Percentiles rank a stretch among this genome's conserved stretches.
phyloP scores from a whole-genome alignment of 495 filamentous ascomycete species.

The Penicillium flavigenum region DNA sequence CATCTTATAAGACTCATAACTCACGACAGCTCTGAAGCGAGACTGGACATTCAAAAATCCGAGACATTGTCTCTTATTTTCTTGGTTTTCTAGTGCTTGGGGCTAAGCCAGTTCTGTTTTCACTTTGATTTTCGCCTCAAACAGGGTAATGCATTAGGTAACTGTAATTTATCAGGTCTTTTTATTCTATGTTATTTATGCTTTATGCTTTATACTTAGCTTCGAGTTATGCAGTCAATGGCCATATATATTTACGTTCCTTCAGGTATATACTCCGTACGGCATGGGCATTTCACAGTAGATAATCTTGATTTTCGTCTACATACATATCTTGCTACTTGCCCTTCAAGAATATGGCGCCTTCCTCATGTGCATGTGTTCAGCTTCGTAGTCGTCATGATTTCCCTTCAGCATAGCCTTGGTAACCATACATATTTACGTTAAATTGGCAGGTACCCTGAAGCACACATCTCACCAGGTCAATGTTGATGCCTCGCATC shows the following conservation, averaged over 20 bases:
- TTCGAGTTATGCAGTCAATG: background rate
- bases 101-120: background rate
- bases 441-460: no score
- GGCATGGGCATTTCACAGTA: background rate
- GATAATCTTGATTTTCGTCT: background rate
- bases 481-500: no score
- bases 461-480: no score
- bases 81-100: slow-evolving; percentile 2
- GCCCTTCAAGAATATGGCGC: background rate
- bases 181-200: background rate
- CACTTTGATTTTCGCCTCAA: background rate
- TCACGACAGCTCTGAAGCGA: slow-evolving; percentile 16
- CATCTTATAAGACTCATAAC: background rate
- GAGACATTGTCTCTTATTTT: slow-evolving; percentile 27
- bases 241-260: background rate
- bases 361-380: background rate
- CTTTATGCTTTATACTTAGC: background rate
- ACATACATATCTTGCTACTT: background rate
- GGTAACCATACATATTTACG: no score
- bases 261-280: background rate
- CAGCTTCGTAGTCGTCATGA: slow-evolving; percentile 5
- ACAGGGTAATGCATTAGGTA: background rate
- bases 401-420: background rate
- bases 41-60: slow-evolving; percentile 19
- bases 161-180: background rate